These are phyloP conservation scores for Trichoderma gamsii DNA, from an alignment of 495 filamentous ascomycete genomes.

Conservation along the genomic window DNA sequence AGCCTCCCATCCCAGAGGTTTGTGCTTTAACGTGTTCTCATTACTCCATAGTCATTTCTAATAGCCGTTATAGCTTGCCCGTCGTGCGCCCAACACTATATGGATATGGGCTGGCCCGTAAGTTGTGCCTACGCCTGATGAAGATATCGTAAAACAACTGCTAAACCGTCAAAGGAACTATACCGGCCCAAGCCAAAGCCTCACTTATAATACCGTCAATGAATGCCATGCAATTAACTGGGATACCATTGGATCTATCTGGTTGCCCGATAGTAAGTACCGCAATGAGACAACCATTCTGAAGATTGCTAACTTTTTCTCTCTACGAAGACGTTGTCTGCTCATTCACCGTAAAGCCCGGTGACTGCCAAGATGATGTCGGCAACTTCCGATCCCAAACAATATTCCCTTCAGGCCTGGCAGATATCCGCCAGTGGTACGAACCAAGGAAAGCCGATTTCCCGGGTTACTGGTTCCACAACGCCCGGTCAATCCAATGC, in stretches of 20 bases:
- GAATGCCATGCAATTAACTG: slow-evolving; percentile 1
- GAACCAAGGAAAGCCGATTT: background rate
- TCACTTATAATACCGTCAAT: background rate
- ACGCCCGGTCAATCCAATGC: background rate
- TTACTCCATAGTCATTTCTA: background rate
- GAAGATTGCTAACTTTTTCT: background rate
- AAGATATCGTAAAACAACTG: background rate
- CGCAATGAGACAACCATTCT: background rate
- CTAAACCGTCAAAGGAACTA: background rate
- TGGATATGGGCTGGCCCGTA: slow-evolving; percentile 1
- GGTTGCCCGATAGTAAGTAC: background rate
- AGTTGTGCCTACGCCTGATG: background rate
- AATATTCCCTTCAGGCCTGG: background rate
- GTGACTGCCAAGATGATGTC: background rate
- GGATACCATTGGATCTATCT: background rate
- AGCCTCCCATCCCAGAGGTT: background rate
- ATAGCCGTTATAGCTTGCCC: background rate
- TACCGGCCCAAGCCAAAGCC: slow-evolving; percentile 2
- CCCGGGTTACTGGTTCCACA: background rate
- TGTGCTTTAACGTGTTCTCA: background rate
- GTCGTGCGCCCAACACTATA: background rate
- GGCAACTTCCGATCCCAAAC: slow-evolving; percentile 1
- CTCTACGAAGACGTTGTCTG: background rate
- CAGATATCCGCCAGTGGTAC: background rate
- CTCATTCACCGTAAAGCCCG: slow-evolving; percentile 1